Evolutionary conservation across 306 rosid species (phyloP).

Genomic region (Medicago arabica): DNA sequence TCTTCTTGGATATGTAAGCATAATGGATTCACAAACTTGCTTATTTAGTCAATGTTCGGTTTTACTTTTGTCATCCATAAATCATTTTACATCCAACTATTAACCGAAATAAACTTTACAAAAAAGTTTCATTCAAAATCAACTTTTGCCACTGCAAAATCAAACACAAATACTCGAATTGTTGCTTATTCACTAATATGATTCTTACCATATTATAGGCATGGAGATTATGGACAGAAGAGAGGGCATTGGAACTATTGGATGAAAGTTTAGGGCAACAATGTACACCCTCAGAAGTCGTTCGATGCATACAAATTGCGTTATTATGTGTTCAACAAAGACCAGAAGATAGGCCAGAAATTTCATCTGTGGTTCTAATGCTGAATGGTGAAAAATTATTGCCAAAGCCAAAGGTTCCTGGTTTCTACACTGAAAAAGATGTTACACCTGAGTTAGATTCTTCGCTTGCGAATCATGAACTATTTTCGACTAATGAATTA

Average conservation of each 20-base stretch:
- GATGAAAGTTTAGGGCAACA: not conserved
- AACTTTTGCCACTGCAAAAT: not conserved
- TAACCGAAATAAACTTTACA: not conserved
- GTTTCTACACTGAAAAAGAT: not conserved
- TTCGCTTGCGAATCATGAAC: not conserved
- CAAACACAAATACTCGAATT: not conserved
- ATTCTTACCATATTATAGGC: not conserved
- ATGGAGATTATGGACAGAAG: constrained; percentile 25
- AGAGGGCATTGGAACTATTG: not conserved
- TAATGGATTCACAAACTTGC: not conserved
- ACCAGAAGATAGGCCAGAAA: not conserved
- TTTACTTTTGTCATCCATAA: not conserved
- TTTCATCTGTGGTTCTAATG: not conserved
- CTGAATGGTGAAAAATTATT: not conserved
- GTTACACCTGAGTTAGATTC: not conserved
- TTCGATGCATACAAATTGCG: not conserved
- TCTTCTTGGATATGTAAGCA: constrained; percentile 28
- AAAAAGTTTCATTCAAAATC: not conserved
- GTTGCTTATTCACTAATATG: not conserved
- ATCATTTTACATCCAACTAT: not conserved
- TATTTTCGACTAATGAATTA: not conserved
- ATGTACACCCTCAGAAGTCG: not conserved
- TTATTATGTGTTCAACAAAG: constrained; percentile 8
- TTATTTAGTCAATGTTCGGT: not conserved
- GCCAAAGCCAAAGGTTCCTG: constrained; percentile 17